Conservation (phyloP, 345 rosid species). For the Corymbia maculata region DNA sequence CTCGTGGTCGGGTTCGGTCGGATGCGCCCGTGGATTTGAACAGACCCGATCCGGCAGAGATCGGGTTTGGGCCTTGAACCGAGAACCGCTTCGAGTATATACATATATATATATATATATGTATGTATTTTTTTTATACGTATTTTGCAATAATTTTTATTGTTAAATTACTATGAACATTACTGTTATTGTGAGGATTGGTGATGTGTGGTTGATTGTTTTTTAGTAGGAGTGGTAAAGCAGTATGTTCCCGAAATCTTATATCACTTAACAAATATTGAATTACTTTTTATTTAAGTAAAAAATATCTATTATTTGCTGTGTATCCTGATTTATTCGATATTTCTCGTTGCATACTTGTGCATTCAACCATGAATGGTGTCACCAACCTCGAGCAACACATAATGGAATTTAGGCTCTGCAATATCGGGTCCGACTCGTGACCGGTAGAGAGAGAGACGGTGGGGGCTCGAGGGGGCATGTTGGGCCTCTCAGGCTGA, state of each 20-base stretch:
- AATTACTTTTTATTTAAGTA: too few relatives aligned
- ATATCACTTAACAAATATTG: too few relatives aligned
- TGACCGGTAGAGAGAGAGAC: background rate
- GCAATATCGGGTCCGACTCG: background rate
- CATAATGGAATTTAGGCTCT: background rate
- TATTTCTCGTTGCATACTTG: background rate
- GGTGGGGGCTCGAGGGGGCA: background rate
- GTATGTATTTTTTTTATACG: too few relatives aligned
- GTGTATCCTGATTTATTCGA: background rate
- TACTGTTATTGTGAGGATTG: background rate
- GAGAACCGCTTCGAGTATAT: background rate
- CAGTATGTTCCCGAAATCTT: background rate
- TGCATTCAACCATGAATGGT: background rate
- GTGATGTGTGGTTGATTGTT: too few relatives aligned
- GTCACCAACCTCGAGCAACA: rapidly evolving
- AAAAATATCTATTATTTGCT: too few relatives aligned
- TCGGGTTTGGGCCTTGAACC: background rate
- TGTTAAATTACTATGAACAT: background rate
- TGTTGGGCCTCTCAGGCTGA: background rate
- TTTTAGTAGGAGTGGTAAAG: background rate
- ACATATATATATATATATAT: too few relatives aligned
- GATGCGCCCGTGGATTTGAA: background rate
- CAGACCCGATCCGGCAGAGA: background rate
- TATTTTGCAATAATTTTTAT: too few relatives aligned
- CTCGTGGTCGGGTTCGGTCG: background rate